Evolutionary conservation across 352 stramenopile species (phyloP).

Genomic region (Phytophthora ohioensis): DNA sequence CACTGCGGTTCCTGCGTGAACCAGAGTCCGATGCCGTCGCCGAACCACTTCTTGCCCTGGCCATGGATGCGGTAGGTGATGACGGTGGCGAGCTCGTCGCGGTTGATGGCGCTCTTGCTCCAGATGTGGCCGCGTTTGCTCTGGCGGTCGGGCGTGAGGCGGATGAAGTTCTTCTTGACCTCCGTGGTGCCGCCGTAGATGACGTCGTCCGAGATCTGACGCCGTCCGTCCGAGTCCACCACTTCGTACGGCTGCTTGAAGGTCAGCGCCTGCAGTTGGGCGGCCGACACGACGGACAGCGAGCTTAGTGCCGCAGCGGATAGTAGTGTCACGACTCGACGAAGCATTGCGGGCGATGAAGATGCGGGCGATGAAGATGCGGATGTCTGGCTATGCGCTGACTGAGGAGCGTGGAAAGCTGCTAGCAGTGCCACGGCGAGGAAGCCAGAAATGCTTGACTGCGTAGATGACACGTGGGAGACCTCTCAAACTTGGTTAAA

Average conservation of each 20-base stretch:
- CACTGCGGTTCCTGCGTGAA: slow-evolving; percentile 66
- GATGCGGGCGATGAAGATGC: no score
- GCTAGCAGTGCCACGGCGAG: not conserved
- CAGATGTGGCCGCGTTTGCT: slow-evolving; percentile 84
- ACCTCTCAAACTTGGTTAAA: slow-evolving; percentile 6
- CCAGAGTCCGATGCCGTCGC: slow-evolving; percentile 80
- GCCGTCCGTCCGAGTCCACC: slow-evolving; percentile 59
- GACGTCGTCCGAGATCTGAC: slow-evolving; percentile 68
- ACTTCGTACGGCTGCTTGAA: slow-evolving; percentile 77
- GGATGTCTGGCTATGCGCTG: not conserved
- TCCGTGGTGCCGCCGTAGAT: slow-evolving; percentile 66
- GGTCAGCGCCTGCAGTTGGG: slow-evolving; percentile 47
- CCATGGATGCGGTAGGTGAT: slow-evolving; percentile 83
- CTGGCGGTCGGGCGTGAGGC: slow-evolving; percentile 81
- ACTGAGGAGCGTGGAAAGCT: not conserved
- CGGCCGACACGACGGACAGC: slow-evolving; percentile 27
- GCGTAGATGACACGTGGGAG: slow-evolving; percentile 36
- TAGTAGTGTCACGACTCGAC: slow-evolving; percentile 37
- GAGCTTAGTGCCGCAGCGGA: slow-evolving; percentile 34
- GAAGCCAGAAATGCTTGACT: slow-evolving; percentile 29
- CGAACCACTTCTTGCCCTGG: slow-evolving; percentile 82
- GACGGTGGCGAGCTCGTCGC: slow-evolving; percentile 64
- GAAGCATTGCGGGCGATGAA: slow-evolving; percentile 20
- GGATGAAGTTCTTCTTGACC: slow-evolving; percentile 87
- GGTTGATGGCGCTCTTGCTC: slow-evolving; percentile 56